Evolutionary conservation across 345 rosid genomes (phyloP).

Genomic region (Citrus unshiu): DNA sequence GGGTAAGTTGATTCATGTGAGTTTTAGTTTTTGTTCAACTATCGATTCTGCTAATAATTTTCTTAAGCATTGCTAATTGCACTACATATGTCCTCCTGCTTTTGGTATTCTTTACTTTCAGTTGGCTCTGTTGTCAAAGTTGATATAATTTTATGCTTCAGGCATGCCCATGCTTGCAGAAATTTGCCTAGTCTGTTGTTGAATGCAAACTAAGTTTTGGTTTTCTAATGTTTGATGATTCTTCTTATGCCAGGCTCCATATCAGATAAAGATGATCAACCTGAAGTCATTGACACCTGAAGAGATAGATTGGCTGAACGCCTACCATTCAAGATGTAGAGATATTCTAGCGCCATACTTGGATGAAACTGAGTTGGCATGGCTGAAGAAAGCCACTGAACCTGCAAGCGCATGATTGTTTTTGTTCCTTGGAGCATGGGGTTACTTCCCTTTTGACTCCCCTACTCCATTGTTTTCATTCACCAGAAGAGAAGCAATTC

Average conservation of each 20-base stretch:
- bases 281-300: constrained; percentile 46
- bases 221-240: neutral
- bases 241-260: constrained; percentile 56
- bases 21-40: neutral
- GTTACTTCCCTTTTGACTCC: neutral
- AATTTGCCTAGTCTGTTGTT: neutral
- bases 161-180: neutral
- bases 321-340: constrained; percentile 71
- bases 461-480: neutral
- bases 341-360: constrained; percentile 66
- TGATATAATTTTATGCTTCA: neutral
- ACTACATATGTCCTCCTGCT: neutral
- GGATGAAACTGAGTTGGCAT: constrained; percentile 64
- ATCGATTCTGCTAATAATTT: neutral
- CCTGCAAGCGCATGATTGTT: constrained; percentile 40
- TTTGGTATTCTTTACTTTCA: neutral
- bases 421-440: neutral
- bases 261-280: constrained; percentile 82
- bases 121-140: neutral
- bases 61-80: neutral
- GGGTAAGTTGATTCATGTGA: constrained; percentile 49
- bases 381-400: constrained; percentile 91
- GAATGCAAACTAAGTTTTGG: neutral
- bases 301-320: constrained; percentile 76
- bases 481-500: neutral